Evolutionary conservation across 805 yeast genomes (phyloP).

Genomic region (Jamesozyma rosinii): DNA sequence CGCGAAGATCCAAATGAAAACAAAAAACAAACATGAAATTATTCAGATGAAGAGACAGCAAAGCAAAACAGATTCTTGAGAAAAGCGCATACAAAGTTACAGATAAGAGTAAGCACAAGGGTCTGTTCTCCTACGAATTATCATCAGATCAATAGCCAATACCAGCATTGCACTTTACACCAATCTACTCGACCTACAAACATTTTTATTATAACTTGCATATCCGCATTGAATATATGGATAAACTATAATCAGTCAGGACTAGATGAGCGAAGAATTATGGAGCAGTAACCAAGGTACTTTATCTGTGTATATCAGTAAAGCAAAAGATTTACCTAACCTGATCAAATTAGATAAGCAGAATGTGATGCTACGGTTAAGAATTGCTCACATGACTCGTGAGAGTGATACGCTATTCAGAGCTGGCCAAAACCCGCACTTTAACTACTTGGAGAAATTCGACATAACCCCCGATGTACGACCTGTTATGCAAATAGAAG

Average conservation of each 20-base stretch:
- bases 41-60: too few relatives aligned
- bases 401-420: slow-evolving; percentile 68
- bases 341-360: slow-evolving; percentile 83
- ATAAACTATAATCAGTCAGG: not conserved
- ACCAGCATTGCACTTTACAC: too few relatives aligned
- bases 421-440: slow-evolving; percentile 91
- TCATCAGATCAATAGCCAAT: too few relatives aligned
- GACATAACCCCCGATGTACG: slow-evolving; percentile 53
- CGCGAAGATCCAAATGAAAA: too few relatives aligned
- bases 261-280: slow-evolving; percentile 15
- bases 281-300: slow-evolving; percentile 37
- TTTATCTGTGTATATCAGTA: slow-evolving; percentile 64
- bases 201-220: too few relatives aligned
- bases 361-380: slow-evolving; percentile 76
- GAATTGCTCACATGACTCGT: slow-evolving; percentile 75
- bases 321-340: slow-evolving; percentile 82
- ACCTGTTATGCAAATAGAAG: slow-evolving; percentile 58
- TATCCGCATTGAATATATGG: not conserved
- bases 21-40: too few relatives aligned
- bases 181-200: too few relatives aligned
- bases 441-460: slow-evolving; percentile 72
- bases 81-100: too few relatives aligned
- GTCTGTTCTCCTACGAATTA: too few relatives aligned
- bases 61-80: too few relatives aligned
- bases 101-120: too few relatives aligned